Evolutionary conservation across 495 filamentous ascomycete genomes (phyloP).

Genomic region (Apodospora peruviana): DNA sequence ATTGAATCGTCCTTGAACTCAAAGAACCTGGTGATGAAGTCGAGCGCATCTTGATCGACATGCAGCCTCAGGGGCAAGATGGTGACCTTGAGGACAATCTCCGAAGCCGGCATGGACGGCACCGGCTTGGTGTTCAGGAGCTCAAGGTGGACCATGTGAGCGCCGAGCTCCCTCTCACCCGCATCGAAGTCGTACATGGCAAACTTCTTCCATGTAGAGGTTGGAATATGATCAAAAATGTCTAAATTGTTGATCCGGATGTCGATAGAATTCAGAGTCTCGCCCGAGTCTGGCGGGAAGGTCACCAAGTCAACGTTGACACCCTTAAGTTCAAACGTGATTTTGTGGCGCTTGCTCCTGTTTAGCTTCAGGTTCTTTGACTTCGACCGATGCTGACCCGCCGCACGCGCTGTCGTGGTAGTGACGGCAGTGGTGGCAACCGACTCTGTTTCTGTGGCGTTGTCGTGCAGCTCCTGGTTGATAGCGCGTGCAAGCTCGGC

Average conservation of each 20-base stretch:
- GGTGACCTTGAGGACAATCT: slow-evolving; percentile 80
- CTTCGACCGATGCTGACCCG: slow-evolving; percentile 36
- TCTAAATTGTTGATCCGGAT: slow-evolving; percentile 76
- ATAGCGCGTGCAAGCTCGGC: slow-evolving; percentile 74
- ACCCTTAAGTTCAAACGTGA: slow-evolving; percentile 88
- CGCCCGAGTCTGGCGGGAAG: slow-evolving; percentile 69
- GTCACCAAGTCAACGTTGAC: slow-evolving; percentile 78
- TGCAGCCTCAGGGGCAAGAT: slow-evolving; percentile 86
- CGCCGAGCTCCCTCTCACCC: slow-evolving; percentile 74
- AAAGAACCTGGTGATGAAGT: slow-evolving; percentile 96
- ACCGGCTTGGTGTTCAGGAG: slow-evolving; percentile 82
- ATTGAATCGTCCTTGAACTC: slow-evolving; percentile 84
- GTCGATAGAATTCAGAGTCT: slow-evolving; percentile 83
- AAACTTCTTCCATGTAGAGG: slow-evolving; percentile 98
- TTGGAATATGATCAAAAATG: slow-evolving; percentile 89
- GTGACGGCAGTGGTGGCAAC: slow-evolving; percentile 68
- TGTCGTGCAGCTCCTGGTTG: slow-evolving; percentile 80
- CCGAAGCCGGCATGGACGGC: slow-evolving; percentile 75
- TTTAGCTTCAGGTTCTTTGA: slow-evolving; percentile 64
- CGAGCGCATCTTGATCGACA: slow-evolving; percentile 95
- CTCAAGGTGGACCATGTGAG: slow-evolving; percentile 85
- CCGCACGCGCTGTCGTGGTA: slow-evolving; percentile 50
- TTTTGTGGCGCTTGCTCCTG: slow-evolving; percentile 87
- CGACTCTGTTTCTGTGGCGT: slow-evolving; percentile 81
- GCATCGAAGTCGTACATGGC: slow-evolving; percentile 86